Percentiles rank a stretch among this genome's conserved stretches.
phyloP scores from a whole-genome alignment of 2,329 filamentous ascomycete species.

The Claviceps lovelessii region DNA sequence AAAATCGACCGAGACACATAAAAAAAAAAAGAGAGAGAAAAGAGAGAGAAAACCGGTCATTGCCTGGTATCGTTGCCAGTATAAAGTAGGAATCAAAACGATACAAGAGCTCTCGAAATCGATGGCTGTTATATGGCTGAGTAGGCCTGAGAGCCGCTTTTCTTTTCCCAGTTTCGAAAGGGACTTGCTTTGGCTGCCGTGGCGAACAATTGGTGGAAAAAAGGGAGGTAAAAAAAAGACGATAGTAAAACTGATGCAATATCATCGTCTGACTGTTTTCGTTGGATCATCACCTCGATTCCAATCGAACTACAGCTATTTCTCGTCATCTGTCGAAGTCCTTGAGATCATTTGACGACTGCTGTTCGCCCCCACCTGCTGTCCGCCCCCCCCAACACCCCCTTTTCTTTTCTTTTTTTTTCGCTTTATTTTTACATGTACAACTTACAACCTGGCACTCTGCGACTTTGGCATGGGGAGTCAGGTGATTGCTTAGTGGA shows the following conservation, averaged over 20 bases:
- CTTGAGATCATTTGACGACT: too few relatives aligned
- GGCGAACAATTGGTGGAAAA: not conserved
- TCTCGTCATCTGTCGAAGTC: not conserved
- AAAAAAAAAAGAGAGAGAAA: too few relatives aligned
- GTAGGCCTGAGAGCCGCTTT: not conserved
- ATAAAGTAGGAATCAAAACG: not conserved
- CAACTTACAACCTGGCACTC: not conserved
- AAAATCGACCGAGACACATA: not conserved
- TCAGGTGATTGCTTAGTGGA: not conserved
- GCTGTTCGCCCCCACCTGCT: too few relatives aligned
- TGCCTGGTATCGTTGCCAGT: not conserved
- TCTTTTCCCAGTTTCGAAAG: not conserved
- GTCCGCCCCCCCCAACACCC: too few relatives aligned
- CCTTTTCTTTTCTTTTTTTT: too few relatives aligned
- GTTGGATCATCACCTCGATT: not conserved
- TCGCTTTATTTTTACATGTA: not conserved
- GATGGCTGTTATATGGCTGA: not conserved
- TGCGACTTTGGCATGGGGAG: not conserved
- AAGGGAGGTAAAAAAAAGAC: not conserved
- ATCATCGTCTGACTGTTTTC: not conserved
- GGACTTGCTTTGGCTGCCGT: too few relatives aligned
- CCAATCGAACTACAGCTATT: not conserved
- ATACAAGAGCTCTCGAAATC: not conserved
- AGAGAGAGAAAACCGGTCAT: too few relatives aligned
- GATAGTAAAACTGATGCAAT: not conserved